Evolutionary conservation across 352 stramenopile species (phyloP), one percentile per base, ranked within the genome.

Genomic region (Phytophthora kernoviae): DNA sequence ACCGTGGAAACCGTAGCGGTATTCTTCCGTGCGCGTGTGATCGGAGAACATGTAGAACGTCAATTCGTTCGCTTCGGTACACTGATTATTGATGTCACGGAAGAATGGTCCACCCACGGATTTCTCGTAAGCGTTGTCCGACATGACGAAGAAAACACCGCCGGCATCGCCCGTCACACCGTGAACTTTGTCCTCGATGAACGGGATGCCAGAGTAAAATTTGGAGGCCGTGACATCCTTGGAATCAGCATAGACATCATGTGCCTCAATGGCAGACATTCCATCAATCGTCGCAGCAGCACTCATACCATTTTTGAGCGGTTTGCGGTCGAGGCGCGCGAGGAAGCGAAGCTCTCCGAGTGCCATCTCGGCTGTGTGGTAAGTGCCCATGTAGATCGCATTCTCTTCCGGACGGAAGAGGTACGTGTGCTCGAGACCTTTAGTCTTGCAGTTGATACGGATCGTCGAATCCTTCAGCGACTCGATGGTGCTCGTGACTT

Each of bases 61-160:
- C 20, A 87, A 57, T 24, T 87, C 77, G 47, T 84, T 87, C 8
- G 71, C 71, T 7, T 67, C 63, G 7, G 62, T 72, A 46, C 73
- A 76, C 62, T 87, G 68, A 65, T 84, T 87, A 60, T 87, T 87
- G 55, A 87, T 84, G 48, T 87, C 77, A 9, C 74, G 71, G 65
- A 76, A 84, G 63, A 84, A 87, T 11, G 77, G 77, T 0, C 77
- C 77, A 8, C 69, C 60, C 26, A 64, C 75, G 14, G 77, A 86
- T 18, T 66, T 78, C 57, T 86, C 76, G 62, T 81, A 83, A 14
- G 62, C 70, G 30, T 62, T 58, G 34, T 77, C 56, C 15, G 76
- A 83, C 55, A 83, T 69, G 36, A 86, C 61, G 43, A 83, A 86
- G 59, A 71, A 86, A 9, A 81, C 70, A 6, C 76, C 76, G 4